These are phyloP conservation scores for Artemisia argyi DNA, from an alignment of 129 eudicot genomes.

Conservation along the genomic window DNA sequence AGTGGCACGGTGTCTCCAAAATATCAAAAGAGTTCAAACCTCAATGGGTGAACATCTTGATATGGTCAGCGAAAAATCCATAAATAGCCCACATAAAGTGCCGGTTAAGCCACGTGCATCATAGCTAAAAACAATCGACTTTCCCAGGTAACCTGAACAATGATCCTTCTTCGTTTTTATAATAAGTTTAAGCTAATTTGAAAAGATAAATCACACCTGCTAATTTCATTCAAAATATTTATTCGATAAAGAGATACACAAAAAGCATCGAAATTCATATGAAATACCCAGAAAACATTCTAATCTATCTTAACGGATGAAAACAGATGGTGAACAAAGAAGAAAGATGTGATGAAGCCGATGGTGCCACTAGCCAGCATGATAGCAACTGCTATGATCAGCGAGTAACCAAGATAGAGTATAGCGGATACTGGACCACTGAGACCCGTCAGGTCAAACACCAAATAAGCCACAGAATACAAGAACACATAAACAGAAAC, in stretches of 20 bases:
- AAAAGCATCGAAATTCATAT: too few species aligned
- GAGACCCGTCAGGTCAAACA: conserved; percentile 52
- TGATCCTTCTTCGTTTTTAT: too few species aligned
- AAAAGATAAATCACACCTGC: too few species aligned
- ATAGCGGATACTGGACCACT: conserved; percentile 56
- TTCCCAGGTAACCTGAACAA: background rate
- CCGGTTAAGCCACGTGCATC: background rate
- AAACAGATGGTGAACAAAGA: conserved; percentile 64
- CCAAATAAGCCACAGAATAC: conserved; percentile 59
- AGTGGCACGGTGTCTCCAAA: too few species aligned
- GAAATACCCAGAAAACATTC: background rate
- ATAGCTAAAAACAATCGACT: background rate
- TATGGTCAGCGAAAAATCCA: background rate
- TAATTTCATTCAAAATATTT: too few species aligned
- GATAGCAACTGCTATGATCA: conserved; percentile 60
- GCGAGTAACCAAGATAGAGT: conserved; percentile 63
- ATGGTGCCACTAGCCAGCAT: conserved; percentile 61
- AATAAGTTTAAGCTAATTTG: too few species aligned
- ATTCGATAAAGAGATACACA: too few species aligned
- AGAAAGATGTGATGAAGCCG: conserved; percentile 61
- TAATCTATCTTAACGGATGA: conserved; percentile 64
- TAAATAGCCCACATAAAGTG: background rate
- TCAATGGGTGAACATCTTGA: background rate
- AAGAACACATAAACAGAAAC: conserved; percentile 61
- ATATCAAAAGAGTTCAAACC: background rate